Evolutionary conservation across 1,284 basidiomycete species (phyloP), one percentile per base, ranked within the genome.

Genomic region (Mixia osmundae): DNA sequence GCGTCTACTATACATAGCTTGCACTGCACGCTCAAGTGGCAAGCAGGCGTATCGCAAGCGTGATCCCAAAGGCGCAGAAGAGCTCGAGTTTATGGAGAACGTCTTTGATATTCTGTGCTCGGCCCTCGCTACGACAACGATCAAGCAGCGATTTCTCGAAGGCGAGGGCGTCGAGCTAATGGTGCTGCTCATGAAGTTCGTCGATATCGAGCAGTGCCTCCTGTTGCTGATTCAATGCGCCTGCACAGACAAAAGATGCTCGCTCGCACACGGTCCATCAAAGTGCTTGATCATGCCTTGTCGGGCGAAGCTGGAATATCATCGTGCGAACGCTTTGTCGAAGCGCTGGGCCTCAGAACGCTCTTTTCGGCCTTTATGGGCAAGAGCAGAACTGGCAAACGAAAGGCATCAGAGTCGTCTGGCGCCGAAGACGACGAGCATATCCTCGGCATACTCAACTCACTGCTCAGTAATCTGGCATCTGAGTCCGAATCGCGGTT

Each of bases 21-120:
- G 7, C 19, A 46, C 3, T 43, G 43, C 10, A 37, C 33, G 15
- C 30, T 16, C 15, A n/a, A 8, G 8, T 30, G 9, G 29, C 18
- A 11, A 9, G n/a, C 39, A 89, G 80, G 72, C 76, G 68, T 95
- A 75, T 52, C 71, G 85, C 33, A 69, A 71, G 48, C 64, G 68
- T 31, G 76, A 91, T 50, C 85, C 85, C 0, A 58, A 59, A 0
- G 74, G 82, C 46, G 67, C 72, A 4, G 91, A 97, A 43, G 89
- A 97, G 57, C 65, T 71, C 8, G 91, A 97, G 54, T 95, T 83
- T 56, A 83, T 95, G 77, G 89, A 95, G 54, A 97, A 99, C 54
- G 47, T 79, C 2, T 94, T 97, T 50, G 79, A 94, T 55, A 60
- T 72, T 0, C 57, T 97, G 16, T 95, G 87, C 53, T 79, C 82